These are phyloP conservation scores for Areca catechu DNA, from an alignment of 176 grass and related monocot species.

Conservation along the genomic window DNA sequence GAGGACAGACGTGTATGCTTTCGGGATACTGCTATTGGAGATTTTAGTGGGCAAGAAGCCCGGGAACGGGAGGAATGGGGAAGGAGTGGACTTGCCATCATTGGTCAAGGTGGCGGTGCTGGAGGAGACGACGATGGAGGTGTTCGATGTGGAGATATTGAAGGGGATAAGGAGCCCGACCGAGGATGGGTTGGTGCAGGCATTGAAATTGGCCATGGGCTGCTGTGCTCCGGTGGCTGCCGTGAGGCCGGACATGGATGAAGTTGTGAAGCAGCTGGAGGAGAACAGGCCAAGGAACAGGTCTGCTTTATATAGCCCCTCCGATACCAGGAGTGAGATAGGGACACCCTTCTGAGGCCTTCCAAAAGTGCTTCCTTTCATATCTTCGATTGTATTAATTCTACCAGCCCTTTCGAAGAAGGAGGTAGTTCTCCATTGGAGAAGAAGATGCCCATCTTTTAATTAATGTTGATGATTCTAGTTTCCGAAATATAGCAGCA, in stretches of 20 bases:
- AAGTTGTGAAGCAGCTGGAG: slow-evolving; percentile 78
- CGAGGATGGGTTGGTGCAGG: slow-evolving; percentile 49
- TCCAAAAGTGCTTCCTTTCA: too few species aligned
- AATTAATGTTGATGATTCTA: too few species aligned
- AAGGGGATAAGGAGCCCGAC: slow-evolving; percentile 44
- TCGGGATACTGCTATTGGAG: slow-evolving; percentile 89
- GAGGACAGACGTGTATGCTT: slow-evolving; percentile 85
- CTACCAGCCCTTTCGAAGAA: too few species aligned
- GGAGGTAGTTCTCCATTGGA: too few species aligned
- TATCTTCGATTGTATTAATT: too few species aligned
- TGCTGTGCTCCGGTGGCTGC: slow-evolving; percentile 71
- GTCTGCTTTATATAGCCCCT: slow-evolving; percentile 68
- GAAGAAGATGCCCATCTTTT: too few species aligned
- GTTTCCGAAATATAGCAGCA: too few species aligned
- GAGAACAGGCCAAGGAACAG: slow-evolving; percentile 53
- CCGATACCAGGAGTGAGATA: slow-evolving; percentile 43
- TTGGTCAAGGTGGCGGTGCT: slow-evolving; percentile 75
- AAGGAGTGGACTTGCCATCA: slow-evolving; percentile 38
- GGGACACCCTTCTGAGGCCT: slow-evolving; percentile 41
- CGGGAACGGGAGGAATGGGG: slow-evolving; percentile 7
- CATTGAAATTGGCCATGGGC: slow-evolving; percentile 71
- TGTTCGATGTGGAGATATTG: slow-evolving; percentile 65
- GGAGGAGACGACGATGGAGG: slow-evolving; percentile 62
- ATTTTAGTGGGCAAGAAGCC: slow-evolving; percentile 67
- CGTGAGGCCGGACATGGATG: slow-evolving; percentile 57